A percentile compares a stretch with the other conserved stretches of the same genome.
These are phyloP conservation scores for Sporothrix schenckii DNA, from an alignment of 2,329 filamentous ascomycete genomes.

Conservation along the genomic window DNA sequence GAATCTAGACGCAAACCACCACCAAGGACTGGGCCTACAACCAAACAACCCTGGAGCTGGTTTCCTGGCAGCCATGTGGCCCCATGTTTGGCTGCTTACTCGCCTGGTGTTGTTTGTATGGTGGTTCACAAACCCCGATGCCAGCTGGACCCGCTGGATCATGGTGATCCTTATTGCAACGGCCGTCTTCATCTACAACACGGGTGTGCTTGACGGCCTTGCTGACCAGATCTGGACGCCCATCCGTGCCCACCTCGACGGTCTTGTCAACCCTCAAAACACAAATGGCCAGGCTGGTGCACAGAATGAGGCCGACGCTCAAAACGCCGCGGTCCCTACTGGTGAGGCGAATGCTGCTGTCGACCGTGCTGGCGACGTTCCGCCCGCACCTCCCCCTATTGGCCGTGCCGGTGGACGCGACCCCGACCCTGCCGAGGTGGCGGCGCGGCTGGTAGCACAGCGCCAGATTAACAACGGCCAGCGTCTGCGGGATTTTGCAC, in stretches of 20 bases:
- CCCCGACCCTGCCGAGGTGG: slow-evolving; percentile 55
- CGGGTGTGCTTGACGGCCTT: slow-evolving; percentile 59
- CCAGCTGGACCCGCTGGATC: slow-evolving; percentile 63
- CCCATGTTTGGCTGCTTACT: slow-evolving; percentile 64
- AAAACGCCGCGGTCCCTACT: neutral
- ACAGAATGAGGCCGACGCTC: neutral
- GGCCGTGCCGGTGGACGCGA: slow-evolving; percentile 34
- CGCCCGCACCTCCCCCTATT: slow-evolving; percentile 36
- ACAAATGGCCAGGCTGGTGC: slow-evolving; percentile 9
- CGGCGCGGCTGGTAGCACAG: slow-evolving; percentile 57
- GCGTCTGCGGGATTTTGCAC: slow-evolving; percentile 55
- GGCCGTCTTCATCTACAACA: slow-evolving; percentile 62
- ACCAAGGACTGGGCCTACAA: slow-evolving; percentile 37
- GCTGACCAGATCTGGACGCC: slow-evolving; percentile 60
- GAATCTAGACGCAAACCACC: too few relatives aligned
- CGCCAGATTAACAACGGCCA: slow-evolving; percentile 51
- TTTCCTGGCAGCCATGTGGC: slow-evolving; percentile 54
- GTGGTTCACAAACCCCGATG: slow-evolving; percentile 63
- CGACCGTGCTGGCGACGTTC: slow-evolving; percentile 29
- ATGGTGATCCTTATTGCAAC: slow-evolving; percentile 58
- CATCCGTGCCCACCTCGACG: slow-evolving; percentile 61
- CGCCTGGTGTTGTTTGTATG: slow-evolving; percentile 63
- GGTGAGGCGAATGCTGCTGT: neutral
- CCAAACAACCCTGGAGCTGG: slow-evolving; percentile 47
- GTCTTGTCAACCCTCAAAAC: slow-evolving; percentile 57